phyloP scores from a whole-genome alignment of 2,329 filamentous ascomycete genomes.

The Aspergillus sp. region DNA sequence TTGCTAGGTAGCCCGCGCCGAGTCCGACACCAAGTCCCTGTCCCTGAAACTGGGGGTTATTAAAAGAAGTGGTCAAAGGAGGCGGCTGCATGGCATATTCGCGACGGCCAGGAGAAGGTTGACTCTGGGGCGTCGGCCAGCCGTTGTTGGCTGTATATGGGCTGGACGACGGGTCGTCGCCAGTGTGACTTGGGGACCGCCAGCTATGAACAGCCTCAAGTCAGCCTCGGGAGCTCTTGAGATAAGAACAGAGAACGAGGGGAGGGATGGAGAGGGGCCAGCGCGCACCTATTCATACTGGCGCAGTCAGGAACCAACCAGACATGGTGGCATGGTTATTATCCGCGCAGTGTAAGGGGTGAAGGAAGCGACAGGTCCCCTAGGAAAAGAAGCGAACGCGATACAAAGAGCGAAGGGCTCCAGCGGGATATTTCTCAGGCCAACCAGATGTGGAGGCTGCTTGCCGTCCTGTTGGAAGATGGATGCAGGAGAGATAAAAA shows the following conservation, averaged over 20 bases:
- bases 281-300: slow-evolving; percentile 42
- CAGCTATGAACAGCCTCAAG: slow-evolving; percentile 26
- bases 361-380: slow-evolving; percentile 18
- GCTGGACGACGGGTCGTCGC: slow-evolving; percentile 32
- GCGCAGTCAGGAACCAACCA: slow-evolving; percentile 28
- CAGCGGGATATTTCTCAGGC: slow-evolving; percentile 18
- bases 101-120: slow-evolving; percentile 39
- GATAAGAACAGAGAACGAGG: slow-evolving; percentile 4
- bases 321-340: slow-evolving; percentile 28
- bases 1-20: slow-evolving; percentile 31
- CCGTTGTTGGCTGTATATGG: slow-evolving; percentile 27
- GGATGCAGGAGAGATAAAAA: slow-evolving; percentile 23
- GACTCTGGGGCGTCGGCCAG: slow-evolving; percentile 35
- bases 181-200: slow-evolving; percentile 32
- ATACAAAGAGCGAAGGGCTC: slow-evolving; percentile 31
- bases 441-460: slow-evolving; percentile 20
- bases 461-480: slow-evolving; percentile 16
- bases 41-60: slow-evolving; percentile 37
- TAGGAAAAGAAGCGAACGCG: slow-evolving; percentile 15
- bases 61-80: slow-evolving; percentile 42
- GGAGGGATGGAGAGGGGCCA: slow-evolving; percentile 17
- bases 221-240: slow-evolving; percentile 22
- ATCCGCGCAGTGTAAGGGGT: slow-evolving; percentile 15
- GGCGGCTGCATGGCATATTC: slow-evolving; percentile 45
- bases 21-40: slow-evolving; percentile 31